Percentiles rank a stretch among this genome's conserved stretches.
phyloP scores from a whole-genome alignment of 2,329 filamentous ascomycete genomes.

The Leptographium lundbergii region DNA sequence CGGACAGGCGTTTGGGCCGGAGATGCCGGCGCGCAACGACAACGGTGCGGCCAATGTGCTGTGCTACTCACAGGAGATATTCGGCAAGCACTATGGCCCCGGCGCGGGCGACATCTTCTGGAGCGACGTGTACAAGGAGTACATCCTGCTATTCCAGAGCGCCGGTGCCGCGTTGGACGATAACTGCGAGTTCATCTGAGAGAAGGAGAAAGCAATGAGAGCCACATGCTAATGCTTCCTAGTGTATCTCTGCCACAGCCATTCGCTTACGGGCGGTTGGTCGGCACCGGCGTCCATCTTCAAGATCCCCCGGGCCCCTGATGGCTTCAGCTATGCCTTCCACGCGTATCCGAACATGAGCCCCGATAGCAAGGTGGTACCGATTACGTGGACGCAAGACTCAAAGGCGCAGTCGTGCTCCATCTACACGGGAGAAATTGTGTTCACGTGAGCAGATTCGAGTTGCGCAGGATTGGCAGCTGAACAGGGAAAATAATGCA shows the following conservation, averaged over 20 bases:
- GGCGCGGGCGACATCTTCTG: slow-evolving; percentile 11
- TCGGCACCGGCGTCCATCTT: slow-evolving; percentile 5
- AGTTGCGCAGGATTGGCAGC: too few relatives aligned
- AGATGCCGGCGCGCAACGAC: slow-evolving; percentile 7
- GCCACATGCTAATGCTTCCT: background rate
- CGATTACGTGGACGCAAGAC: slow-evolving; percentile 11
- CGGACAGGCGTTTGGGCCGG: slow-evolving; percentile 4
- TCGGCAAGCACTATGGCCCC: slow-evolving; percentile 12
- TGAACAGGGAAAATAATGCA: too few relatives aligned
- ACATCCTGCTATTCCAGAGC: slow-evolving; percentile 11
- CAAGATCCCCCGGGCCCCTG: slow-evolving; percentile 5
- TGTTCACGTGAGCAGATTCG: slow-evolving; percentile 7
- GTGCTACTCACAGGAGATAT: slow-evolving; percentile 6
- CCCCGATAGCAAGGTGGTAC: slow-evolving; percentile 5
- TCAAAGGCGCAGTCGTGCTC: slow-evolving; percentile 9
- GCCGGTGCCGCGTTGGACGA: slow-evolving; percentile 9
- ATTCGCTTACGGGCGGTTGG: slow-evolving; percentile 9
- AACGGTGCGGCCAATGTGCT: slow-evolving; percentile 9
- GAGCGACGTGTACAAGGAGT: slow-evolving; percentile 8
- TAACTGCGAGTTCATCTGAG: background rate
- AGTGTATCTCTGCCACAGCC: slow-evolving; percentile 10
- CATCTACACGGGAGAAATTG: slow-evolving; percentile 9
- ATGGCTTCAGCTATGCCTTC: slow-evolving; percentile 11
- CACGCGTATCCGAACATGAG: slow-evolving; percentile 12
- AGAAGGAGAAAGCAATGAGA: background rate